phyloP scores from a whole-genome alignment of 768 basidiomycete species.

The Suillus americanus region DNA sequence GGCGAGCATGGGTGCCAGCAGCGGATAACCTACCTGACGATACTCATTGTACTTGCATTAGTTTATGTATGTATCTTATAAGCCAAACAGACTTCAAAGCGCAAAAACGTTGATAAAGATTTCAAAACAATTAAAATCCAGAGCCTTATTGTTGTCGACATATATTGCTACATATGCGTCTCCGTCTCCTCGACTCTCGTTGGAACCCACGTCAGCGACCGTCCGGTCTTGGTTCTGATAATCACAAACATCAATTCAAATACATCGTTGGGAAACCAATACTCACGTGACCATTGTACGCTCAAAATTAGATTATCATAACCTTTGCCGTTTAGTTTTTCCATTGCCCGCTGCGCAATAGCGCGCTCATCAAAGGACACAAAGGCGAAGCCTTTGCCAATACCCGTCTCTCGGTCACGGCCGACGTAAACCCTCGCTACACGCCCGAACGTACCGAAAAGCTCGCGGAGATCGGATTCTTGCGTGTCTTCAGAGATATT shows the following conservation, averaged over 20 bases:
- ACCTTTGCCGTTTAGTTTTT: constrained; percentile 88
- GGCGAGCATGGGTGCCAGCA: background rate
- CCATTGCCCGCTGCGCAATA: constrained; percentile 83
- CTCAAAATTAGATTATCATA: constrained; percentile 89
- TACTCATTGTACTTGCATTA: background rate
- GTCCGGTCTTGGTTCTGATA: constrained; percentile 45
- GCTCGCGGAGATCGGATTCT: constrained; percentile 89
- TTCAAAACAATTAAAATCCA: background rate
- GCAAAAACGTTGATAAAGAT: background rate
- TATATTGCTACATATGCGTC: background rate
- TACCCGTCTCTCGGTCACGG: constrained; percentile 89
- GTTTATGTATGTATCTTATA: background rate
- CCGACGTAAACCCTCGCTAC: constrained; percentile 93
- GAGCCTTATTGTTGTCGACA: background rate
- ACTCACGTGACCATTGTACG: constrained; percentile 66
- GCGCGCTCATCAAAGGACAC: constrained; percentile 89
- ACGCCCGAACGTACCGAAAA: constrained; percentile 85
- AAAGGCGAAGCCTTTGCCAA: constrained; percentile 96
- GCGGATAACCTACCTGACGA: background rate
- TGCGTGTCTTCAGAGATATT: constrained; percentile 95
- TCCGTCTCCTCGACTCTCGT: background rate
- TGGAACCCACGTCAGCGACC: constrained; percentile 24
- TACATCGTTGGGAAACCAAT: background rate
- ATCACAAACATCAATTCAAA: background rate
- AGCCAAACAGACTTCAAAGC: background rate